Evolutionary conservation across 164 flowering plant genomes (phyloP), one percentile per base, ranked within the genome.

Genomic region (Echeveria elegans): DNA sequence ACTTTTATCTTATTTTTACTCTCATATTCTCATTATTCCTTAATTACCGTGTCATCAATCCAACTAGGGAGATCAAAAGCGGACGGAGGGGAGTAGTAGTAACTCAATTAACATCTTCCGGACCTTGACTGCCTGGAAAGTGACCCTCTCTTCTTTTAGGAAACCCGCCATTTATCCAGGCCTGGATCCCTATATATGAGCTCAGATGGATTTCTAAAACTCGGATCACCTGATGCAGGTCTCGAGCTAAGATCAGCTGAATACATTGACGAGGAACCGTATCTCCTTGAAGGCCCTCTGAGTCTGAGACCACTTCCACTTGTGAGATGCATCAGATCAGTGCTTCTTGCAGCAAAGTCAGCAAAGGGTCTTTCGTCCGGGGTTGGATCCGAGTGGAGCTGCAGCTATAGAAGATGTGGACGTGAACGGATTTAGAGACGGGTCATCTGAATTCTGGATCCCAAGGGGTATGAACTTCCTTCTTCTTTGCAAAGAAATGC

Each of bases 401-500:
- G 81, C 86, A 32, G 77, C 64, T 6, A 83, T 60, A 23, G 73
- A 77, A 18, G 90, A 68, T 29, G 82, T 69, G 19, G 95, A 81
- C 69, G 62, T 78, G 45, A 91, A 87, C 32, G 96, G 23, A 5
- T 47, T 19, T 8, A 52, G 28, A 23, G 58, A 52, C 8, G 58
- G 93, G 68, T 95, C 99, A 69, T 92, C 94, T n/a, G n/a, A n/a
- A n/a, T n/a, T n/a, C n/a, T 0, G 92, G 82, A 28, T 89, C 92
- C 99, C 99, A 95, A 32, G 86, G 80, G 21, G 89, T 84, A 70
- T 89, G 86, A 7, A 88, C 81, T 69, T 88, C 99, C 76, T 85
- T 95, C 78, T 89, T 95, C 80, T 95, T 88, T 7, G 97, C 90
- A 47, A 95, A 87, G 68, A 92, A 89, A 31, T 87, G 90, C 92